These are phyloP conservation scores for Rhizophagus sp. DNA, from an alignment of 192 early-diverging fungal genomes.

Conservation along the genomic window DNA sequence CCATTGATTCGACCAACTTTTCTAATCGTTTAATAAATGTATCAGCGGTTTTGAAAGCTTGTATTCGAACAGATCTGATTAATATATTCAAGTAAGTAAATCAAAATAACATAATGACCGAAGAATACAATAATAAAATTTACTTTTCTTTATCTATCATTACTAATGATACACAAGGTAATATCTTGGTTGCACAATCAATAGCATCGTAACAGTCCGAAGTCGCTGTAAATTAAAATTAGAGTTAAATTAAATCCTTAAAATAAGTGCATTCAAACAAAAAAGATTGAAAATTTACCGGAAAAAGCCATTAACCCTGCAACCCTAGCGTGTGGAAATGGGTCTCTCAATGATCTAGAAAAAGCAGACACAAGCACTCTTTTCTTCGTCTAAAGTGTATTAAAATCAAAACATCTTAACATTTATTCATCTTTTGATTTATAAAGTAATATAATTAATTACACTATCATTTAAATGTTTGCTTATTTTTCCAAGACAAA, in stretches of 20 bases:
- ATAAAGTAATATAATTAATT: conserved; percentile 32
- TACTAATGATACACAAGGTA: conserved; percentile 70
- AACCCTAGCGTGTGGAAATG: conserved; percentile 83
- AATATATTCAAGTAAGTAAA: not conserved
- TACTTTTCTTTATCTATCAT: conserved; percentile 82
- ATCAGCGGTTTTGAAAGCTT: conserved; percentile 79
- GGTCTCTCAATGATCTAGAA: conserved; percentile 77
- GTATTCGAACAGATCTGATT: conserved; percentile 68
- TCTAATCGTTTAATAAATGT: conserved; percentile 69
- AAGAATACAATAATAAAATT: conserved; percentile 22
- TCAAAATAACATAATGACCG: not conserved
- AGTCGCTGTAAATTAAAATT: conserved; percentile 54
- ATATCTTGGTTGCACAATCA: conserved; percentile 71
- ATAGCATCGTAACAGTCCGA: conserved; percentile 64
- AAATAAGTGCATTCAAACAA: not conserved
- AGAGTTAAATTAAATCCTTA: not conserved
- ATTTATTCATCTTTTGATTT: not conserved
- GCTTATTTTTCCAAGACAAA: conserved; percentile 92
- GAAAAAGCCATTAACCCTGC: conserved; percentile 81
- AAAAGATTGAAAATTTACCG: conserved; percentile 30
- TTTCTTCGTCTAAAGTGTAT: conserved; percentile 61
- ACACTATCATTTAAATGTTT: conserved; percentile 73
- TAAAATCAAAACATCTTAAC: not conserved
- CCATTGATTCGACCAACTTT: conserved; percentile 67
- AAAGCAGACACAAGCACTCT: conserved; percentile 86